Evolutionary conservation across 106 monocot species (phyloP), one percentile per base, ranked within the genome.

Genomic region (Iris macrosiphon): DNA sequence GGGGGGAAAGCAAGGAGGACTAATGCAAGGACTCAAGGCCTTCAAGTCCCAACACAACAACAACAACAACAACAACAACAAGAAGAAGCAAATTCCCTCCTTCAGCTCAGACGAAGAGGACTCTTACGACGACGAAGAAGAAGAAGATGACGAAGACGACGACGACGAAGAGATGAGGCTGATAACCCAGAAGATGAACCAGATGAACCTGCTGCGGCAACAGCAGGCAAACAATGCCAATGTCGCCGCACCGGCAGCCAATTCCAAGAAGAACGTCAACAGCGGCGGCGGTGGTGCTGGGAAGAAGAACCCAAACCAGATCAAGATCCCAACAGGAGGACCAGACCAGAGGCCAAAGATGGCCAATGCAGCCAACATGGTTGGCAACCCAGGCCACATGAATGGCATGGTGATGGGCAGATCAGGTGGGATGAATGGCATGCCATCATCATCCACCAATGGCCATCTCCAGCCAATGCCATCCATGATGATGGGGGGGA

Each of bases 1-100:
- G 28, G 16, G 24, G 6, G 71, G 61, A 31, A 6, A 25, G 27
- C 63, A 75, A 41, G 66, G 73, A 50, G 60, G 49, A 39, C 63
- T 77, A 26, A 52, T 71, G 31, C 78, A 84, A 45, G 84, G 78
- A 28, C 59, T 78, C 44, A 61, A 74, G 24, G 70, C 62, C 16
- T 63, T 80, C 58, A 78, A 68, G 35, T 68, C 48, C 52, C 80
- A 78, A 63, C 70, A 74, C 28, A 55, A 48, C 15, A 74, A 52
- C 50, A n/a, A n/a, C n/a, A 33, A 34, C 21, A 55, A 38, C 55
- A 49, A 26, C 49, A 49, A 26, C 22, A 35, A 10, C 34, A 4
- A 35, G 34, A 35, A 35, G 34, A 55, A 38, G 35, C 33, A 54
- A 17, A 34, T 69, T 3, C 44, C 64, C 0, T 50, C 51, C 19